Evolutionary conservation across 2,329 filamentous ascomycete species (phyloP).

Genomic region (Aschersonia sp.): DNA sequence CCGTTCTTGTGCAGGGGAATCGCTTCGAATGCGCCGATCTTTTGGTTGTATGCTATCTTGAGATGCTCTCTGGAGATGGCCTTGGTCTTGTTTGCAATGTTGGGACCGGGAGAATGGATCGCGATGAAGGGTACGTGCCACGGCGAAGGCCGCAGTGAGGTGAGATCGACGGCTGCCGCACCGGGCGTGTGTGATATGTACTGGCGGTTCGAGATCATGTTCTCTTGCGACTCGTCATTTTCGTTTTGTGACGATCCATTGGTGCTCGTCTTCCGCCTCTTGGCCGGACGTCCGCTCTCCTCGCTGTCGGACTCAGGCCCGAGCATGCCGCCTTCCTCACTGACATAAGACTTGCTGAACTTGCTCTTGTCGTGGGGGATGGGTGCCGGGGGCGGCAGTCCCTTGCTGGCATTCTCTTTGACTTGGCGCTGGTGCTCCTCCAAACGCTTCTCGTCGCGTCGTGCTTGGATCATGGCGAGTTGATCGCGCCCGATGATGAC

Average conservation of each 20-base stretch:
- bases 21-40: constrained; percentile 50
- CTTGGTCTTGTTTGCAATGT: constrained; percentile 49
- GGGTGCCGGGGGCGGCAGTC: constrained; percentile 36
- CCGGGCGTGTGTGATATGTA: constrained; percentile 46
- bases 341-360: constrained; percentile 52
- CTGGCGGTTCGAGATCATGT: constrained; percentile 41
- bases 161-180: constrained; percentile 44
- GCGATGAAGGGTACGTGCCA: constrained; percentile 51
- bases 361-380: constrained; percentile 36
- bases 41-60: constrained; percentile 55
- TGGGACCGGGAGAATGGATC: constrained; percentile 55
- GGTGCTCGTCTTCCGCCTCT: constrained; percentile 30
- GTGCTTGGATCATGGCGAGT: constrained; percentile 39
- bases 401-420: constrained; percentile 30
- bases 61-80: constrained; percentile 62
- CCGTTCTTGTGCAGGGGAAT: constrained; percentile 49
- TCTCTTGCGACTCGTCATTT: constrained; percentile 27
- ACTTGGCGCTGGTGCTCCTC: constrained; percentile 28
- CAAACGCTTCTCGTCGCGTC: constrained; percentile 32
- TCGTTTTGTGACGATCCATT: constrained; percentile 27
- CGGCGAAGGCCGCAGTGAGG: constrained; percentile 44
- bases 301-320: constrained; percentile 47
- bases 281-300: constrained; percentile 28
- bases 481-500: constrained; percentile 62
- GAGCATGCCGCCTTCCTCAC: constrained; percentile 55